These are phyloP conservation scores for Elsinoe arachidis DNA, from an alignment of 2,329 filamentous ascomycete species.

Conservation along the genomic window DNA sequence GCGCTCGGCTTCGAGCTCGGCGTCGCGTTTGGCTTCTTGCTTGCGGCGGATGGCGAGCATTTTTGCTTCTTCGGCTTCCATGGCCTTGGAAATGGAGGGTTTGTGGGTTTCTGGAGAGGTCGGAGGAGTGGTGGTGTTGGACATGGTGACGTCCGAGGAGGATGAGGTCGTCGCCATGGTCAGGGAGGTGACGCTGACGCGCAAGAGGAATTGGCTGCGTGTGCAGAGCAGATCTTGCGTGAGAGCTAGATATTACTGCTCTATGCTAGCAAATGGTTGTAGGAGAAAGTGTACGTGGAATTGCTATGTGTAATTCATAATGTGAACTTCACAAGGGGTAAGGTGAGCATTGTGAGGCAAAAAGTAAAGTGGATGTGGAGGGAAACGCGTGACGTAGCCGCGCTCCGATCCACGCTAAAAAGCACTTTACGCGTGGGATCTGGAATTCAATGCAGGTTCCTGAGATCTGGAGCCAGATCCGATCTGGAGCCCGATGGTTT, in stretches of 20 bases:
- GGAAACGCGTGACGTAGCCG: constrained; percentile 12
- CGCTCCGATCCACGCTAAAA: not conserved
- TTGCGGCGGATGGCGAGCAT: constrained; percentile 36
- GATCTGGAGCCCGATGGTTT: not conserved
- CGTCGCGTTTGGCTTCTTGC: constrained; percentile 37
- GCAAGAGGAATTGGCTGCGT: not conserved
- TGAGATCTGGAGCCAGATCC: constrained; percentile 1
- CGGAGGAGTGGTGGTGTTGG: constrained; percentile 19
- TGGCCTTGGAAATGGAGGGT: constrained; percentile 31
- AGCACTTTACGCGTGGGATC: constrained; percentile 7
- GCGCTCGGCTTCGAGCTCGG: constrained; percentile 36
- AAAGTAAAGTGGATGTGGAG: not conserved
- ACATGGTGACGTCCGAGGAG: constrained; percentile 8
- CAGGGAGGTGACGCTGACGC: not conserved
- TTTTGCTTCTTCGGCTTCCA: constrained; percentile 39
- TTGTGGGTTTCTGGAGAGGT: too few species aligned
- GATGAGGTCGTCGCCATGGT: constrained; percentile 4
- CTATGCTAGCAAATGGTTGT: too few species aligned
- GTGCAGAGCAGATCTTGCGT: not conserved
- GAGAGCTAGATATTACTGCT: too few species aligned
- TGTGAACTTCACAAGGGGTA: not conserved
- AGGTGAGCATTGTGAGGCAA: not conserved
- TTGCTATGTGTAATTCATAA: not conserved
- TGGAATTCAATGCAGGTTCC: constrained; percentile 6
- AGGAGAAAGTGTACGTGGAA: not conserved